Evolutionary conservation across 2,329 filamentous ascomycete genomes (phyloP), one percentile per base, ranked within the genome.

Genomic region (Verticillium isaacii): DNA sequence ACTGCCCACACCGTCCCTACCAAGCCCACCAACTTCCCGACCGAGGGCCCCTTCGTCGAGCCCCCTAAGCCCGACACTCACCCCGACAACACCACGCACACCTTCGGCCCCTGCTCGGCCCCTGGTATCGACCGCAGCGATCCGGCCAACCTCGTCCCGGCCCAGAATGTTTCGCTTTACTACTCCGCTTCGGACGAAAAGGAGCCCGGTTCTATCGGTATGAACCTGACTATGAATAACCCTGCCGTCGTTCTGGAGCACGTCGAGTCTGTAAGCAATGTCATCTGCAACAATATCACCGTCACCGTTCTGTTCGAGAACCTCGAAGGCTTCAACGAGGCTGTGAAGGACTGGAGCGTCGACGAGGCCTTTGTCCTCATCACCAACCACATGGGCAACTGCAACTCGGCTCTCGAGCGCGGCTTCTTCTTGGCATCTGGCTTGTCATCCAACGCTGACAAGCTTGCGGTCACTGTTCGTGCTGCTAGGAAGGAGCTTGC

Each of bases 341-440:
- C 66, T 23, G 60, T 68, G 11, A 52, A 57, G 19, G 54, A 63
- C 55, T 69, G 68, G 68, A 52, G 59, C 32, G 50, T 56, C 17
- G 61, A 64, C 1, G 59, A 63, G 50, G 62, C 63, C n/a, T 66
- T 80, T 41, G 68, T 78, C 50, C 65, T 80, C 58, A 72, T 80
- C 63, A 80, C 77, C 15, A 79, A 77, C 67, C 73, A 79, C 66
- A 60, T 74, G 23, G 76, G 75, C 34, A 70, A 76, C 62, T 79
- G 77, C 62, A 75, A 78, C 61, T 65, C 66, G n/a, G 69, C 74
- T 60, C 67, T 73, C 25, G 75, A 79, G 67, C 72, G 77, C 37
- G 73, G 75, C 19, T 74, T 77, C 65, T 78, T 78, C 66, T 60
- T 74, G 7, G 72, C 73, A 29, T 67, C 65, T 37, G 64, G 65